A percentile compares a stretch with the other conserved stretches of the same genome.
Conservation (phyloP, 805 yeast genomes). For the Suhomyces sp. region DNA sequence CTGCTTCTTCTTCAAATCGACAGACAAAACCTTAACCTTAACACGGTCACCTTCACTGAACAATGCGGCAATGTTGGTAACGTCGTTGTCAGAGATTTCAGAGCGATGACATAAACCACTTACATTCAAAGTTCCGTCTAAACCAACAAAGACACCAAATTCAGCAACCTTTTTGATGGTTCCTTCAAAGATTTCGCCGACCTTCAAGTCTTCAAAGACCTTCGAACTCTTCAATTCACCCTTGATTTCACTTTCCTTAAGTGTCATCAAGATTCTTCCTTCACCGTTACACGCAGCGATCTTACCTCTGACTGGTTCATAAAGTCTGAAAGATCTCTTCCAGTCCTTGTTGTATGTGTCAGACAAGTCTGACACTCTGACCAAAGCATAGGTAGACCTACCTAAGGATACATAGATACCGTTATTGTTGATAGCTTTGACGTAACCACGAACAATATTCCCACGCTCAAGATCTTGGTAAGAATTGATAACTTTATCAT, state of each 20-base stretch:
- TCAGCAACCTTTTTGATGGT: conserved; percentile 73
- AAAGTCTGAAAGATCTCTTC: conserved; percentile 71
- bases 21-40: conserved; percentile 71
- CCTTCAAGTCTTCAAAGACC: conserved; percentile 63
- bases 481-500: conserved; percentile 49
- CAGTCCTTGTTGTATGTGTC: conserved; percentile 84
- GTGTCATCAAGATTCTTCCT: conserved; percentile 68
- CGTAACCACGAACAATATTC: conserved; percentile 76
- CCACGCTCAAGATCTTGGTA: conserved; percentile 62
- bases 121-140: conserved; percentile 70
- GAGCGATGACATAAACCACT: conserved; percentile 87
- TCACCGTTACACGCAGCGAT: conserved; percentile 61
- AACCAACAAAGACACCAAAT: conserved; percentile 85
- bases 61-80: conserved; percentile 58
- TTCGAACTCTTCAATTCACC: conserved; percentile 64
- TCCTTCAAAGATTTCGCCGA: conserved; percentile 76
- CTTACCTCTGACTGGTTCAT: conserved; percentile 75
- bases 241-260: conserved; percentile 76
- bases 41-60: conserved; percentile 91
- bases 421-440: conserved; percentile 68
- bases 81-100: conserved; percentile 71
- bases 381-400: conserved; percentile 70
- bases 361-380: conserved; percentile 75
- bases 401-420: conserved; percentile 81
- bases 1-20: conserved; percentile 66